Evolutionary conservation across 2,329 filamentous ascomycete species (phyloP).

Genomic region (Thermothelomyces thermophilus): DNA sequence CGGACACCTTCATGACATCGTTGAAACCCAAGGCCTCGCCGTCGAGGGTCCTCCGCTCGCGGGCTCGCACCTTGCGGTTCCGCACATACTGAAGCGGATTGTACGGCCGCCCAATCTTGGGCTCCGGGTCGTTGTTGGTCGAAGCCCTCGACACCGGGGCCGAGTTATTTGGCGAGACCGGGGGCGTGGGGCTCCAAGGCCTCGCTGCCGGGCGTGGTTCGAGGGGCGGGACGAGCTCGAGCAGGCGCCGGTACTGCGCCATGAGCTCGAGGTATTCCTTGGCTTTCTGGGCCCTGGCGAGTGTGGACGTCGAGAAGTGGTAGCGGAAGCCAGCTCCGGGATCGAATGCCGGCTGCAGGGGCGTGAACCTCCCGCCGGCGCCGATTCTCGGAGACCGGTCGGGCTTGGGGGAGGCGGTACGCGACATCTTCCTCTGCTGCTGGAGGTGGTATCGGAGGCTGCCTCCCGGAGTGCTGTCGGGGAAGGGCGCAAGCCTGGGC

Average conservation of each 20-base stretch:
- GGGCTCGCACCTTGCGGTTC: conserved; percentile 76
- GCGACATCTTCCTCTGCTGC: conserved; percentile 58
- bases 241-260: conserved; percentile 71
- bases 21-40: conserved; percentile 70
- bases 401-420: conserved; percentile 54
- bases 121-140: conserved; percentile 30
- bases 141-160: conserved; percentile 25
- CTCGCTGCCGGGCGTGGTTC: conserved; percentile 38
- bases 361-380: conserved; percentile 37
- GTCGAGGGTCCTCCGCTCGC: conserved; percentile 69
- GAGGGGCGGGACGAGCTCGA: conserved; percentile 73
- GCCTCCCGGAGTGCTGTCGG: conserved; percentile 47
- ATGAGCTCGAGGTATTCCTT: conserved; percentile 80
- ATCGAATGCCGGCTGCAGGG: conserved; percentile 45
- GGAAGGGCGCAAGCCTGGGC: conserved; percentile 45
- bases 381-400: conserved; percentile 38
- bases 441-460: conserved; percentile 64
- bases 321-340: conserved; percentile 48
- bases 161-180: conserved; percentile 34
- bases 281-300: conserved; percentile 76
- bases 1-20: conserved; percentile 62
- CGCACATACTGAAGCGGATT: conserved; percentile 91
- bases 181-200: conserved; percentile 36
- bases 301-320: conserved; percentile 70
- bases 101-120: conserved; percentile 61